Base-by-base conservation (phyloP, 1,139 yeast genomes). In the Nadsonia commutata region DNA sequence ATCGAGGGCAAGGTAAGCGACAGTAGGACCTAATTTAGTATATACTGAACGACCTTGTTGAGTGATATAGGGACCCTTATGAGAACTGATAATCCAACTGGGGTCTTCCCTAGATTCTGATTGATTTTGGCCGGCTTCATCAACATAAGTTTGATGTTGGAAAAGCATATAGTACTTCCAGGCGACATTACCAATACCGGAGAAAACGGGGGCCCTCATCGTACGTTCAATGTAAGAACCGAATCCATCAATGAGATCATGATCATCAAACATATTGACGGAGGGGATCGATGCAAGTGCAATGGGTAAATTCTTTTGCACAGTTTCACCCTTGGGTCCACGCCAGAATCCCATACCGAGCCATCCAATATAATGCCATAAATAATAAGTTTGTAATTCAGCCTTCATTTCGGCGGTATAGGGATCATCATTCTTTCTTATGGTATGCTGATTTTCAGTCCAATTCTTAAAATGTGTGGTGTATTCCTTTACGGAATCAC, bases 181-280 rank as follows among this genome's bases (percentile, higher is more conserved):
- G 1, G 96, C 95, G 18, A 75, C 65, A 48, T 72, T 71, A 7
- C 96, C 96, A 38, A 88, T 71, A 9, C 79, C 74, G 45, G 63
- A 59, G 58, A 88, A 83, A 18, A 83, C 72, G 0, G 76, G 76
- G 27, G 78, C 73, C 1, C 56, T 55, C 95, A 85, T 86, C 40
- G 95, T 83, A 1, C 62, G 48, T 50, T 84, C 83, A 40, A 70
- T 69, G 61, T 88, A 88, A 1, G 95, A 81, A 1, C 97, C 98
- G 63, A 77, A 90, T 2, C 97, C 98, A 58, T 88, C 98, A 52
- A 90, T 86, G 45, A 88, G 81, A 59, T 86, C 96, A 62, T 88
- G 96, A 45, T 66, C 71, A 60, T 90, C 97, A 63, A 66, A 86
- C 36, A 88, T 75, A 58, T 86, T 88, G 44, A 88, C 69, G 42